Base-by-base conservation (phyloP, 257 asterid genomes). In the Solanum ahanhuiri region DNA sequence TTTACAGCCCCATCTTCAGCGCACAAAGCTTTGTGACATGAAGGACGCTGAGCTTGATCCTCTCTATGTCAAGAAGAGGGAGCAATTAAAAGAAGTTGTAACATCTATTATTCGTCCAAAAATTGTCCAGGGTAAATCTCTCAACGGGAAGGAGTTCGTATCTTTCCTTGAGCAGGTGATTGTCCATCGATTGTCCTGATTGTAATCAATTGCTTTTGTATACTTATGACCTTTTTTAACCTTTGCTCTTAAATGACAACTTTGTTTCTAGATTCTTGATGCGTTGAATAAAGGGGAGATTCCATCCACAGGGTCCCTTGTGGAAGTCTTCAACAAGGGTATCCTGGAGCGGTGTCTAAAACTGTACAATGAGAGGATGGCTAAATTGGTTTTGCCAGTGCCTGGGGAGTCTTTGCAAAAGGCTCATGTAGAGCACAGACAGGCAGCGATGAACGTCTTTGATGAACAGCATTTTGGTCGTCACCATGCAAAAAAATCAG, bases 281-380 rank as follows among this genome's bases (percentile, higher is more conserved):
- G 99, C 99, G 86, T 92, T 97, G 91, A 97, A 97, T 90, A 95
- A 97, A 93, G 99, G 99, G 90, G 99, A 97, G 91, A 97, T 97
- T 90, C 99, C 99, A 82, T 92, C 99, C 63, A 97, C 99, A 33
- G 99, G 99, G 75, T 97, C 99, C 58, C 98, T 97, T 81, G 99
- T 97, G 89, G 98, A 97, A 93, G 92, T 95, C 76, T 97, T 97
- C 89, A 97, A 97, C 87, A 97, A 97, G 93, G 96, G 93, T 73
- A 94, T 95, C 89, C 90, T 94, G 45, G 98, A 95, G 87, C 94
- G 94, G 51, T 97, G 99, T 83, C 89, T 94, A 89, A 94, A 92
- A 89, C 86, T 95, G 39, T 97, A 97, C 81, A 89, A 73, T 66
- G 93, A 73, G 23, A 93, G 90, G 83, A 89, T 95, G 97, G 91